These are phyloP conservation scores for Xylaria intraflava DNA, from an alignment of 495 filamentous ascomycete species.

Conservation along the genomic window DNA sequence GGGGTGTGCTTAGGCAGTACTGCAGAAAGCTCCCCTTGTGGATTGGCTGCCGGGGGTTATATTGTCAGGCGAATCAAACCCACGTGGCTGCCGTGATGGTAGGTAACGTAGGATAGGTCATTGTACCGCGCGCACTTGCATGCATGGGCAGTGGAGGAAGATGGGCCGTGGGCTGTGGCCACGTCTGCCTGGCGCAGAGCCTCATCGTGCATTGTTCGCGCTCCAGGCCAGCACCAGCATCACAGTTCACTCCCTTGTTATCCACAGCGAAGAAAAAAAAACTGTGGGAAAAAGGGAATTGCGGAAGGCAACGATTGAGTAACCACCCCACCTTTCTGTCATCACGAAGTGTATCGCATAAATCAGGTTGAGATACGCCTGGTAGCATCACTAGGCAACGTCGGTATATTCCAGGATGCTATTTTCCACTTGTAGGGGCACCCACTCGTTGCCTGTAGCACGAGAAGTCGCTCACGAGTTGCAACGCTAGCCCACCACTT, in stretches of 20 bases:
- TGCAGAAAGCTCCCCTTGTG: too few relatives aligned
- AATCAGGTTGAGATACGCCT: conserved; percentile 2
- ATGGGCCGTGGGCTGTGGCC: too few relatives aligned
- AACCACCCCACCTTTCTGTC: too few relatives aligned
- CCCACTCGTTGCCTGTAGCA: neutral
- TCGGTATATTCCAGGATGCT: neutral
- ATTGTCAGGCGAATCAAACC: too few relatives aligned
- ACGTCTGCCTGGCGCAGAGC: conserved; percentile 6
- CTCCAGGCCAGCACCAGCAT: neutral
- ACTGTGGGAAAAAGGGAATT: neutral
- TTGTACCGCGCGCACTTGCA: too few relatives aligned
- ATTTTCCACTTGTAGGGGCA: neutral
- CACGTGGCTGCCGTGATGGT: too few relatives aligned
- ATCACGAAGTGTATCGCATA: neutral
- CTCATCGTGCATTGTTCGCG: conserved; percentile 4
- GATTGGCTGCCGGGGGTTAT: too few relatives aligned
- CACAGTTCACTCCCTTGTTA: neutral
- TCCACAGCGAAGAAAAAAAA: neutral
- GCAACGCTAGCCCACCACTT: conserved; percentile 16
- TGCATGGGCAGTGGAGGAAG: too few relatives aligned
- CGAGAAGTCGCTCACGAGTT: neutral
- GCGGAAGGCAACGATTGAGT: neutral
- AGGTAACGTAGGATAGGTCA: too few relatives aligned
- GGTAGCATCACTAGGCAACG: neutral
- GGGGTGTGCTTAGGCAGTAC: too few relatives aligned